Conservation (phyloP, 768 basidiomycete genomes). For the Lactifluus volemus region DNA sequence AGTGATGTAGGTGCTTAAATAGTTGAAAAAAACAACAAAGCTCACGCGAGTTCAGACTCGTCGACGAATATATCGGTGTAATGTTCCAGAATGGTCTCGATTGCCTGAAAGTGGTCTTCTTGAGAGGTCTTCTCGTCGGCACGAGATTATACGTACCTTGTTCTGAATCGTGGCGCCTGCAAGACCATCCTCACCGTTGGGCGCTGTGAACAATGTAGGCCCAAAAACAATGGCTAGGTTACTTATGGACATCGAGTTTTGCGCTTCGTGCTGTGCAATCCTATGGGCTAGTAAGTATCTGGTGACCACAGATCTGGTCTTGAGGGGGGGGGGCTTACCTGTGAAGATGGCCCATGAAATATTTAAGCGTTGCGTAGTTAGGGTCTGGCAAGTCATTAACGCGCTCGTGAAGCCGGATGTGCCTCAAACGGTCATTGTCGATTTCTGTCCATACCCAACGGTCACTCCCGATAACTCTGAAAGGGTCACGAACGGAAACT, state of each 20-base stretch:
- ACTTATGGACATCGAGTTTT: conserved; percentile 88
- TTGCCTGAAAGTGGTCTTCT: conserved; percentile 44
- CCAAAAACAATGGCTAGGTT: conserved; percentile 97
- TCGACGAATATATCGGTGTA: conserved; percentile 97
- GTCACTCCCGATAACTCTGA: neutral
- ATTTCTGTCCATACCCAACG: conserved; percentile 42
- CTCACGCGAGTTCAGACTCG: conserved; percentile 45
- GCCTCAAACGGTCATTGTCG: conserved; percentile 90
- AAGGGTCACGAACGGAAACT: conserved; percentile 26
- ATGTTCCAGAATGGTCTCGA: conserved; percentile 91
- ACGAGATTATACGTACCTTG: conserved; percentile 34
- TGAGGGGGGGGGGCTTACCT: conserved; percentile 40
- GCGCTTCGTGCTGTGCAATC: conserved; percentile 61
- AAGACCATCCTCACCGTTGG: conserved; percentile 40
- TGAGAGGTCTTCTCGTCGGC: neutral
- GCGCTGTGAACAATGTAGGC: conserved; percentile 75
- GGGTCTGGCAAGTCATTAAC: conserved; percentile 97
- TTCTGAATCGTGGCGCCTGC: conserved; percentile 67
- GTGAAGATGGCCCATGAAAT: conserved; percentile 88
- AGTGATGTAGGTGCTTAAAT: conserved; percentile 19
- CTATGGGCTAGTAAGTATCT: conserved; percentile 31
- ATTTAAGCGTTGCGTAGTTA: conserved; percentile 97
- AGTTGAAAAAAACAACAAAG: conserved; percentile 18
- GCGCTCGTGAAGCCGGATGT: conserved; percentile 92
- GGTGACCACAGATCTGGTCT: neutral